These are phyloP conservation scores for Diaporthe sp. DNA, from an alignment of 2,329 filamentous ascomycete species.

Conservation along the genomic window DNA sequence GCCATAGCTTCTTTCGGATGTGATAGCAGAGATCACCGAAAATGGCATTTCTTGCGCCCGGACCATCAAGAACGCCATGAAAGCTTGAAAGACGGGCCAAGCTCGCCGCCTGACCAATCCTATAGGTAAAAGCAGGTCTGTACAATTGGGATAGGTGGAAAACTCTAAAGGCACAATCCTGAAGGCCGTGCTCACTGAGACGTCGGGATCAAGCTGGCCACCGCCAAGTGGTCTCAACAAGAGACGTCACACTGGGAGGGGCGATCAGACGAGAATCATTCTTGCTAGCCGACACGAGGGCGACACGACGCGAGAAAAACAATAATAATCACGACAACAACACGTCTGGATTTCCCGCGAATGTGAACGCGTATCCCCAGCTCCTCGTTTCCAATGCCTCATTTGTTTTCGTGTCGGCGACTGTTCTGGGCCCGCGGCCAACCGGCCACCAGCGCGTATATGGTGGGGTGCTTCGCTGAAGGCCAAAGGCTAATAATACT, in stretches of 20 bases:
- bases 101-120: background rate
- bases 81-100: constrained; percentile 15
- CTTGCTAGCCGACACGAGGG: background rate
- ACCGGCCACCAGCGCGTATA: background rate
- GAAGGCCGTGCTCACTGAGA: background rate
- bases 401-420: background rate
- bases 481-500: background rate
- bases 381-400: background rate
- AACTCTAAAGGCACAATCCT: background rate
- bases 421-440: background rate
- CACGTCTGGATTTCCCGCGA: background rate
- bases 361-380: background rate
- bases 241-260: constrained; percentile 14
- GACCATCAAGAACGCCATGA: background rate
- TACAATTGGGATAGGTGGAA: background rate
- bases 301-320: background rate
- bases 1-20: background rate
- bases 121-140: background rate
- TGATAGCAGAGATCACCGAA: background rate
- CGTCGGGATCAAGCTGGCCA: background rate
- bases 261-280: constrained; percentile 15
- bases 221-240: constrained; percentile 6
- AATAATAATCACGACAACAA: background rate
- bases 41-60: constrained; percentile 3
- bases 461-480: background rate